Evolutionary conservation across 192 early-diverging fungal species (phyloP).

Genomic region (Podila epigama): DNA sequence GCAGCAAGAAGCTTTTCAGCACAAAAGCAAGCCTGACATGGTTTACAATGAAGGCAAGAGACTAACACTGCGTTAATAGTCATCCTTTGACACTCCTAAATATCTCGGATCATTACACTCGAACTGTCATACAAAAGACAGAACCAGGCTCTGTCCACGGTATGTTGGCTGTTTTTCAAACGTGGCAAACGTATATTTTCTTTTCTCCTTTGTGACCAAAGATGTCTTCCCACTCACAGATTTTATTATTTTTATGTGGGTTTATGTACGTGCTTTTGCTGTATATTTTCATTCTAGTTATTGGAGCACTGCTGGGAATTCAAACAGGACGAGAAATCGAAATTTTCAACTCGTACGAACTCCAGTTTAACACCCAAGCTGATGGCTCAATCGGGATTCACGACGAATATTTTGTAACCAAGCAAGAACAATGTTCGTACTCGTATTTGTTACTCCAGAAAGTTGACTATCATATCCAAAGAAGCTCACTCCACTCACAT

Average conservation of each 20-base stretch:
- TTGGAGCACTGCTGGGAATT: slow-evolving; percentile 79
- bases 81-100: slow-evolving; percentile 90
- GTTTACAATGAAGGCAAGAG: slow-evolving; percentile 1
- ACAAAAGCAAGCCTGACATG: background rate
- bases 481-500: no score
- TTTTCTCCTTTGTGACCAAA: no score
- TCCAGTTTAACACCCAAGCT: slow-evolving; percentile 55
- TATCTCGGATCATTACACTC: slow-evolving; percentile 87
- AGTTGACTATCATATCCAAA: no score
- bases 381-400: slow-evolving; percentile 62
- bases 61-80: slow-evolving; percentile 44
- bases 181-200: no score
- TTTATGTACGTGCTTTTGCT: no score
- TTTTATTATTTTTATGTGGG: no score
- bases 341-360: slow-evolving; percentile 86
- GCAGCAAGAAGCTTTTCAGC: background rate
- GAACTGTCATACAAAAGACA: slow-evolving; percentile 68
- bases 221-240: no score
- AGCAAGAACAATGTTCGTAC: slow-evolving; percentile 79
- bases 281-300: slow-evolving; percentile 54
- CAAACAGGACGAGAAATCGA: slow-evolving; percentile 84
- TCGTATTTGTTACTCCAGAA: no score
- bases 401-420: slow-evolving; percentile 68
- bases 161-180: slow-evolving; percentile 3
- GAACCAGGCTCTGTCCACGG: slow-evolving; percentile 19